Conservation (phyloP, 1,139 yeast genomes). For the Pichia sp. region DNA sequence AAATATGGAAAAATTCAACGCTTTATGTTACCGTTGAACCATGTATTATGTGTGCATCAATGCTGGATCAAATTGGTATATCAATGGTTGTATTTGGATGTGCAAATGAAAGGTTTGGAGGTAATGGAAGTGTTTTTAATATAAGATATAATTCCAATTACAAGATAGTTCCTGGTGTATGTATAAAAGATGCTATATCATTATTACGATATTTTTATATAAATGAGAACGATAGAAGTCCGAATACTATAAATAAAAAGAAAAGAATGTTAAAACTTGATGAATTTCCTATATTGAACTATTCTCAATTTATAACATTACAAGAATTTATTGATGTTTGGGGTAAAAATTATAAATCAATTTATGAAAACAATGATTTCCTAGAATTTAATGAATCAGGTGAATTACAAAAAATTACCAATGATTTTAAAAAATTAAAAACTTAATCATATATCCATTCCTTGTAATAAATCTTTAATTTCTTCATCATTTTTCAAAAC, state of each 20-base stretch:
- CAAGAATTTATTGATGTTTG: conserved; percentile 44
- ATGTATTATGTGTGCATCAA: conserved; percentile 96
- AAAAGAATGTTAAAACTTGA: conserved; percentile 65
- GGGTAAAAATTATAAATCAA: conserved; percentile 38
- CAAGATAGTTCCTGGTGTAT: conserved; percentile 60
- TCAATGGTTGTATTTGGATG: conserved; percentile 80
- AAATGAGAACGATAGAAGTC: conserved; percentile 80
- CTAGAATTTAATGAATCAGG: conserved; percentile 24
- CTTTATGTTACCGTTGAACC: conserved; percentile 96
- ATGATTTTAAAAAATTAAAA: conserved; percentile 5
- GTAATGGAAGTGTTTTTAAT: conserved; percentile 80
- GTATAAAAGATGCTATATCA: conserved; percentile 76
- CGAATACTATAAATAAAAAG: conserved; percentile 70
- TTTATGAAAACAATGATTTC: conserved; percentile 28
- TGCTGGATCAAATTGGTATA: conserved; percentile 74
- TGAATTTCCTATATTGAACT: conserved; percentile 54
- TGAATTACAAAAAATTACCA: conserved; percentile 1
- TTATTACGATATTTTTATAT: conserved; percentile 76
- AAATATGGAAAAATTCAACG: conserved; percentile 45
- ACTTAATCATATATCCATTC: not conserved
- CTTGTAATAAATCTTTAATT: conserved; percentile 14
- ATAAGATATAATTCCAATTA: conserved; percentile 45
- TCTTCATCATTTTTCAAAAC: conserved; percentile 25
- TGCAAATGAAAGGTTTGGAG: conserved; percentile 93
- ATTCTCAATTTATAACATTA: conserved; percentile 41